Conservation (phyloP, 2,329 filamentous ascomycete species). For the Fusarium dimerum region DNA sequence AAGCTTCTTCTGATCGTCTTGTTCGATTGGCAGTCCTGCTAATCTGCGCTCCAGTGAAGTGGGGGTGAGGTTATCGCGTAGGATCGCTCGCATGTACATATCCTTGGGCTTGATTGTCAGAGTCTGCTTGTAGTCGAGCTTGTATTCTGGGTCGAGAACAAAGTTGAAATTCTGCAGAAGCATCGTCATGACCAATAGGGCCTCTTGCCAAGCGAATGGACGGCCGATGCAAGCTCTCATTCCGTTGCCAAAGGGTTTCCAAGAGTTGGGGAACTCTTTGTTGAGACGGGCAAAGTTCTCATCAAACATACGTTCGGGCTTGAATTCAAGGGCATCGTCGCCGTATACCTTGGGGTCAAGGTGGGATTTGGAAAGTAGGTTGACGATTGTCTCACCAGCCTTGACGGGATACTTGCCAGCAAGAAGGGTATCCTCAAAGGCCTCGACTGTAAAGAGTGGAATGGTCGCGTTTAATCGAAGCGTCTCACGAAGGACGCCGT, state of each 20-base stretch:
- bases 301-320: conserved; percentile 70
- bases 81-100: conserved; percentile 59
- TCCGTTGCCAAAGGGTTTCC: conserved; percentile 76
- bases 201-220: conserved; percentile 74
- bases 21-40: conserved; percentile 30
- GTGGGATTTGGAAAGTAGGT: conserved; percentile 56
- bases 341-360: conserved; percentile 65
- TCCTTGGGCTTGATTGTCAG: conserved; percentile 64
- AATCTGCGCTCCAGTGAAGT: conserved; percentile 48
- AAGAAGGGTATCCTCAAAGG: conserved; percentile 54
- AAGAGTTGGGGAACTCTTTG: conserved; percentile 60
- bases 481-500: conserved; percentile 64
- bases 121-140: conserved; percentile 53
- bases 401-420: conserved; percentile 61
- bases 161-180: conserved; percentile 73
- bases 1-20: conserved; percentile 1
- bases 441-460: conserved; percentile 54
- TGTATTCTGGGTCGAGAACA: conserved; percentile 59
- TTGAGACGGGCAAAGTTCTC: conserved; percentile 61
- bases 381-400: conserved; percentile 48
- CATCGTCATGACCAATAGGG: conserved; percentile 59
- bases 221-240: conserved; percentile 70
- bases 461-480: conserved; percentile 63
- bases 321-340: conserved; percentile 63
- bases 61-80: conserved; percentile 48